These are phyloP conservation scores for Entamoeba histolytica DNA, from an alignment of 208 protist species.

Conservation along the genomic window DNA sequence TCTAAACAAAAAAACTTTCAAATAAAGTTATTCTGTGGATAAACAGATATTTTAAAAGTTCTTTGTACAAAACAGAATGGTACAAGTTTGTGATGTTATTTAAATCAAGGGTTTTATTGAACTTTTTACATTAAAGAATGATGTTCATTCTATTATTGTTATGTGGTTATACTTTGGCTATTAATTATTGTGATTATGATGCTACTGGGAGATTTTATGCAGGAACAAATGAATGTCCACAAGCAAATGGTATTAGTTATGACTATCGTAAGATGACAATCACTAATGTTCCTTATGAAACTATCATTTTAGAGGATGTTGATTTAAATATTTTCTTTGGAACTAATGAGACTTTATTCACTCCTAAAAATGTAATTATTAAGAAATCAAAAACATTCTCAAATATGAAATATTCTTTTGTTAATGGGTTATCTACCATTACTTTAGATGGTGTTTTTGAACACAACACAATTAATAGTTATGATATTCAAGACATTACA, in stretches of 20 bases:
- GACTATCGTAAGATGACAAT: neutral
- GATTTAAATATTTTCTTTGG: neutral
- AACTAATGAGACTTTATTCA: neutral
- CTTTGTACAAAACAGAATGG: too few relatives aligned
- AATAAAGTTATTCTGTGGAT: too few relatives aligned
- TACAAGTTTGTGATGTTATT: too few relatives aligned
- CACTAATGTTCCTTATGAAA: neutral
- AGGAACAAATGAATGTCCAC: neutral
- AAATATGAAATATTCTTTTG: neutral
- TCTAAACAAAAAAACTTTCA: too few relatives aligned
- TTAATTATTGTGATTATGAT: neutral
- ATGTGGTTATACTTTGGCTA: neutral
- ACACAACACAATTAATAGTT: neutral
- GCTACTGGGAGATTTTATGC: neutral
- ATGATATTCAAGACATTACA: neutral
- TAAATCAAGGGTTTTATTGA: too few relatives aligned
- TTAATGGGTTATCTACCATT: neutral
- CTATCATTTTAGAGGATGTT: neutral
- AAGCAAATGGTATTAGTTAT: neutral
- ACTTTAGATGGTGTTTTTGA: neutral
- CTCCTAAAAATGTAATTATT: neutral
- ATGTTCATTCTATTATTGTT: too few relatives aligned
- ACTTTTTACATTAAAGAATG: too few relatives aligned
- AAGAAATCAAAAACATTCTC: neutral
- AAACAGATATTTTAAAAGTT: too few relatives aligned